Evolutionary conservation across 805 yeast species (phyloP), one percentile per base, ranked within the genome.

Genomic region (Ogataea nonfermentans): DNA sequence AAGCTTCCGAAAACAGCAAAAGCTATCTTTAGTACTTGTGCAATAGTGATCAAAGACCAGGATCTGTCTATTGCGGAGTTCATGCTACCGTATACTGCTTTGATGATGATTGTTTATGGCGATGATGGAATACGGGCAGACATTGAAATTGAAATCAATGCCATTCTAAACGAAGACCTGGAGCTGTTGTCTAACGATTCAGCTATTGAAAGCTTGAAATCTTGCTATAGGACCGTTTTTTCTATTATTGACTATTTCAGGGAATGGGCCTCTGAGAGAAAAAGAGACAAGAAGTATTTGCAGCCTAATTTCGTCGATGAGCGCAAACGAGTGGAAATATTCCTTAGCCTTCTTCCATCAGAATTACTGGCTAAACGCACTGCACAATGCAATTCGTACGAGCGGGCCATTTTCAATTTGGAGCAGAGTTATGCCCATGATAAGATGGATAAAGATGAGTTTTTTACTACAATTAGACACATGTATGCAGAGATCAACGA

Each of bases 401-500:
- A 95, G 47, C 69, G 98, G 32, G 89, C 98, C 0, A 79, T 91
- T 6, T 66, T 90, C 37, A 88, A 87, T 57, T 68, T 86, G 53
- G 99, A 93, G 51, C 86, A 86, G 52, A 78, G 84, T 44, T 76
- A 74, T 44, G 65, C 89, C 25, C 48, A 36, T 45, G 58, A 22
- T 32, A 52, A 42, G 24, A 59, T 66, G 47, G 67, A 53, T 13
- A 57, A 70, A 37, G 59, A 62, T 51, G 62, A 68, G 55, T 46
- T 67, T 65, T 52, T 71, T 70, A 15, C 57, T 66, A 70, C 79
- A 4, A 61, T 93, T n/a, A 88, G 87, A 51, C 72, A 74, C 19
- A 84, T 90, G 67, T 93, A 93, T 59, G 82, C 95, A 6, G 83
- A 78, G 41, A 78, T 93, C 34, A 91, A 88, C 52, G 99, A 95